These are phyloP conservation scores for Groenewaldozyma sp. DNA, from an alignment of 1,139 yeast genomes.

Conservation along the genomic window DNA sequence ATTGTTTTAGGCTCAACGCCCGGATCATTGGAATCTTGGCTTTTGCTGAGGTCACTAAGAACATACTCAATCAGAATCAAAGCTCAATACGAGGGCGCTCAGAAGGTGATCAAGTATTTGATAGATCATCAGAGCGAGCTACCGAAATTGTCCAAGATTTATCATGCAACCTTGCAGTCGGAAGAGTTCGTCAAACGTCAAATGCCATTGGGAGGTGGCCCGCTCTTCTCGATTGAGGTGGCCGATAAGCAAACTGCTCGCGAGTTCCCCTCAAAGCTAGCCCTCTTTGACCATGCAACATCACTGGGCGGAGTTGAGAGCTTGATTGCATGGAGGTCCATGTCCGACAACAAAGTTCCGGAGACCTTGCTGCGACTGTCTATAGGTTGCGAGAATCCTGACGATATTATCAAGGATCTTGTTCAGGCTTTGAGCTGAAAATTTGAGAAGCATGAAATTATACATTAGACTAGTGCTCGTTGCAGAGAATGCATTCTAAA, in stretches of 20 bases:
- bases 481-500: conserved; percentile 13
- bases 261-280: conserved; percentile 53
- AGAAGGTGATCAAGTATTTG: conserved; percentile 52
- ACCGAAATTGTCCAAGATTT: conserved; percentile 43
- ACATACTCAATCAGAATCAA: conserved; percentile 64
- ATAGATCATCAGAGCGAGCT: conserved; percentile 39
- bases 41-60: conserved; percentile 68
- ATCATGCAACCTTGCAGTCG: conserved; percentile 68
- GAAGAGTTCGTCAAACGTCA: conserved; percentile 58
- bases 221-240: conserved; percentile 64
- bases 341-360: conserved; percentile 53
- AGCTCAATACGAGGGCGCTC: conserved; percentile 57
- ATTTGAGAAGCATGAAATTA: conserved; percentile 5
- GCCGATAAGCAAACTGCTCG: conserved; percentile 47
- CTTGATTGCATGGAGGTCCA: conserved; percentile 80
- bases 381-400: conserved; percentile 65
- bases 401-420: conserved; percentile 65
- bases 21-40: conserved; percentile 65
- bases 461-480: background rate
- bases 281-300: conserved; percentile 80
- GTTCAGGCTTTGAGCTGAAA: conserved; percentile 5
- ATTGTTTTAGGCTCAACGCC: conserved; percentile 65
- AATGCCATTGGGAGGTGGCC: conserved; percentile 56
- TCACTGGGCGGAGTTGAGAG: conserved; percentile 93
- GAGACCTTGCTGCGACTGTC: conserved; percentile 60